phyloP scores from a whole-genome alignment of 331 rosid species.

The Erythrophleum ivorense region DNA sequence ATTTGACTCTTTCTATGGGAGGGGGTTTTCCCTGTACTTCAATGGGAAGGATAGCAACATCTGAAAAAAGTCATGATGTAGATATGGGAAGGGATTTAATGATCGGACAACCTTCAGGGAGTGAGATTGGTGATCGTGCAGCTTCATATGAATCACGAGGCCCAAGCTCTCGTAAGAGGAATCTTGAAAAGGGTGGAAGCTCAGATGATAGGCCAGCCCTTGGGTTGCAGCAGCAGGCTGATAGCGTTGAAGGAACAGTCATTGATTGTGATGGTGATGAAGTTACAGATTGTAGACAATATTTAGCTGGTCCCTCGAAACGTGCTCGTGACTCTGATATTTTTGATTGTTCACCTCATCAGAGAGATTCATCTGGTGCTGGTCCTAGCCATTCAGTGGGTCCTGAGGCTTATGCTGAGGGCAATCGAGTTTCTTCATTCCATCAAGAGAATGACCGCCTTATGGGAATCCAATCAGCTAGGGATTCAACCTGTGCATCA shows the following conservation, averaged over 20 bases:
- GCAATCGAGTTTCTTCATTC: constrained; percentile 65
- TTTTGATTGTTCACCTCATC: constrained; percentile 81
- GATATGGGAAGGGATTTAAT: constrained; percentile 98
- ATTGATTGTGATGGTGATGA: constrained; percentile 98
- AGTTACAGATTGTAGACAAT: constrained; percentile 86
- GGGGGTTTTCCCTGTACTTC: constrained; percentile 72
- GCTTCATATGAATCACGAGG: constrained; percentile 98
- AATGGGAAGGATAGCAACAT: constrained; percentile 67
- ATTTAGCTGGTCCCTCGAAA: constrained; percentile 95
- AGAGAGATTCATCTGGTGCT: constrained; percentile 83
- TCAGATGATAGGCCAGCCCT: constrained; percentile 75
- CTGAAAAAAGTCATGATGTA: constrained; percentile 68
- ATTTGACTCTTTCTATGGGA: constrained; percentile 92
- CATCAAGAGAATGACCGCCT: constrained; percentile 75
- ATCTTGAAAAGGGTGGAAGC: constrained; percentile 88
- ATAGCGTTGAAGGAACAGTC: constrained; percentile 98
- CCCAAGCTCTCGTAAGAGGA: constrained; percentile 95
- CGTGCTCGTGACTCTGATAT: constrained; percentile 86
- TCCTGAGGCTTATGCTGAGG: constrained; percentile 67
- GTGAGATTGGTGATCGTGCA: constrained; percentile 97
- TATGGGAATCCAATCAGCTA: constrained; percentile 69
- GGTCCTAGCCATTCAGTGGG: constrained; percentile 96
- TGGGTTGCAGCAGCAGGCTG: constrained; percentile 93
- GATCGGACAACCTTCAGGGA: constrained; percentile 96
- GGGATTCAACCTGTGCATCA: constrained; percentile 96